Evolutionary conservation across 1,284 basidiomycete genomes (phyloP), one percentile per base, ranked within the genome.

Genomic region (Ceratobasidium sp.): DNA sequence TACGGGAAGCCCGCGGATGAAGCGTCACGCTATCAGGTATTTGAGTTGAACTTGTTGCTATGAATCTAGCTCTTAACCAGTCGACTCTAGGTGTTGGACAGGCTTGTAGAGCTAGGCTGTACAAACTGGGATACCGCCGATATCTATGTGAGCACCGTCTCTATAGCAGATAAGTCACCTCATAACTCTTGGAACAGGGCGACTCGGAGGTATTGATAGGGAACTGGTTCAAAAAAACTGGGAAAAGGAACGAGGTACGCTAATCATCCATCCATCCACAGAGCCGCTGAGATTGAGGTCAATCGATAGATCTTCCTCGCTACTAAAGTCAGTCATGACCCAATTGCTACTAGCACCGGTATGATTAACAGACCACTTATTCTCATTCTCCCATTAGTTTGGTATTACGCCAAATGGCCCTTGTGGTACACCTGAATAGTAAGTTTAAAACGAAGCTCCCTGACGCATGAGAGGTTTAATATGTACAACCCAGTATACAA

Each of bases 301-400:
- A 5, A 12, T 10, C 21, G 18, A 6, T 41, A 83, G 53, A 83
- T 85, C 62, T 85, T 85, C 79, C 77, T 85, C 0, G 82, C 83
- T 1, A 85, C 83, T 39, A 89, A 89, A 77, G 87, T 87, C n/a
- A 26, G 48, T 60, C 14, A 3, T 3, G 5, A 23, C 16, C 30
- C 36, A 6, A 6, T 6, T 6, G 8, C 36, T 39, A 39, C 36
- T 39, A 39, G 23, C 30, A 39, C 10, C 28, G 10, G 62, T 9
- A 28, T 65, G n/a, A 39, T 34, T 26, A 45, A 14, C 39, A n/a
- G 14, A n/a, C n/a, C n/a, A n/a, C 9, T 48, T 53, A 18, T 41
- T 12, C 39, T 30, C n/a, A n/a, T 48, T 8, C 1, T 2, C 43
- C 43, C 18, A 10, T 4, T n/a, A 60, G 58, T 71, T 58, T 32